A percentile compares a stretch with the other conserved stretches of the same genome.
phyloP scores from a whole-genome alignment of 2,329 filamentous ascomycete species.

The Teratosphaeria destructans region DNA sequence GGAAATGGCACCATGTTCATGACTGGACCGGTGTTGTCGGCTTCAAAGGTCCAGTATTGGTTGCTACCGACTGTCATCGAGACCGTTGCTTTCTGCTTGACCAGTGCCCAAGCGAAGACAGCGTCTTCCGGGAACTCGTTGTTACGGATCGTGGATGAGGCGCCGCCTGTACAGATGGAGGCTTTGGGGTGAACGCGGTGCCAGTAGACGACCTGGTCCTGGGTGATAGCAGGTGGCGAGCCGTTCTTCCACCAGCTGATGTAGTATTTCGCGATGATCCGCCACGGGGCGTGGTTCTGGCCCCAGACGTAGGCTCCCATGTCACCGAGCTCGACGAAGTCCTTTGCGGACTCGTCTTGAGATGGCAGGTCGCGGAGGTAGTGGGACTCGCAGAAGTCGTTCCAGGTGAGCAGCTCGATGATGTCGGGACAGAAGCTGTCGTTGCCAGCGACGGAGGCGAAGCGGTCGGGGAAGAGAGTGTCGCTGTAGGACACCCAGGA shows the following conservation, averaged over 20 bases:
- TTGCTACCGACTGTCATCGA: slow-evolving; percentile 26
- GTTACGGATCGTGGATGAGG: slow-evolving; percentile 24
- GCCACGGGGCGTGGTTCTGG: slow-evolving; percentile 29
- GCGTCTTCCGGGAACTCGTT: slow-evolving; percentile 24
- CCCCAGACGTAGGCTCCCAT: slow-evolving; percentile 27
- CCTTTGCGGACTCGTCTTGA: slow-evolving; percentile 16
- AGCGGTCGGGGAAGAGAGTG: slow-evolving; percentile 27
- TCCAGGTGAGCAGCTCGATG: slow-evolving; percentile 31
- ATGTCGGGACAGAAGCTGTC: slow-evolving; percentile 27
- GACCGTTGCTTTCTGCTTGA: slow-evolving; percentile 22
- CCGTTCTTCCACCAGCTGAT: slow-evolving; percentile 28
- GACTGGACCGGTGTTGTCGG: slow-evolving; percentile 20
- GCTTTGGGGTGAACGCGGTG: slow-evolving; percentile 29
- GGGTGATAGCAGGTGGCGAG: slow-evolving; percentile 21
- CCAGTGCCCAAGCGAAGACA: slow-evolving; percentile 29
- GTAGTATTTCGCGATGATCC: slow-evolving; percentile 30
- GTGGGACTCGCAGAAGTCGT: slow-evolving; percentile 30
- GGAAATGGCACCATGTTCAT: slow-evolving; percentile 26
- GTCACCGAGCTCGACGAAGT: slow-evolving; percentile 23
- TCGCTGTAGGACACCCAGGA: slow-evolving; percentile 29
- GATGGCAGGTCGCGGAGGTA: slow-evolving; percentile 29
- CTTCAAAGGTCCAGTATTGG: slow-evolving; percentile 24
- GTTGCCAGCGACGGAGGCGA: slow-evolving; percentile 16
- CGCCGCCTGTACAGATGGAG: slow-evolving; percentile 22
- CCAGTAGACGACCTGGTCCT: slow-evolving; percentile 30